Evolutionary conservation across 441 rosid genomes (phyloP), one percentile per base, ranked within the genome.

Genomic region (Eutrema salsugineum): DNA sequence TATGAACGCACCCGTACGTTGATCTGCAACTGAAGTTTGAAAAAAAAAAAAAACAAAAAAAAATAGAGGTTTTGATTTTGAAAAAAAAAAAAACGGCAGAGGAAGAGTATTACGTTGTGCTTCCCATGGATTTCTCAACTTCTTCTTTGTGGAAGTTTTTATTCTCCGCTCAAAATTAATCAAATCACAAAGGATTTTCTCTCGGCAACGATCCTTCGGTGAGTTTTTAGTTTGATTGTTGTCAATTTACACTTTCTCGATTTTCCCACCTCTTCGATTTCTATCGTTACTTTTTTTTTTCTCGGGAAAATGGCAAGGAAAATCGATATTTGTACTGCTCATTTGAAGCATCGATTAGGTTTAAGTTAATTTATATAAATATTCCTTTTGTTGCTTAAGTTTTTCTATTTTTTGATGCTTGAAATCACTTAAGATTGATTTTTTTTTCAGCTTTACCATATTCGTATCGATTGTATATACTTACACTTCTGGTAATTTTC

Each of bases 81-180:
- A 57, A 57, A 59, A 9, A 11, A 38, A 51, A 8, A 39, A 66
- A 65, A 66, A 27, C 63, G 33, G 63, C 5, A 53, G 71, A 44
- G 44, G 33, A 56, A 56, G 55, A 43, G 48, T 48, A 30, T 69
- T 47, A 70, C 73, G 66, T 55, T 68, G 44, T 39, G 38, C 27
- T 51, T 50, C 22, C 5, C 1, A 42, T 27, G 30, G 36, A 40
- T 24, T 53, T 53, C 5, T 10, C 72, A 32, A 19, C 72, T 44
- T 17, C 46, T 69, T 51, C 49, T 51, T 36, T 35, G 12, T 36
- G 11, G n/a, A 12, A 5, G 11, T 16, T 56, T 32, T 10, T 30
- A n/a, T 28, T 53, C 38, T 11, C 14, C 19, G 2, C 33, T 48
- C 12, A 5, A 22, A 19, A 10, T 55, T 9, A 14, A 39, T 66